Conservation (phyloP, 1,284 basidiomycete species). For the Rhizoctonia solani region DNA sequence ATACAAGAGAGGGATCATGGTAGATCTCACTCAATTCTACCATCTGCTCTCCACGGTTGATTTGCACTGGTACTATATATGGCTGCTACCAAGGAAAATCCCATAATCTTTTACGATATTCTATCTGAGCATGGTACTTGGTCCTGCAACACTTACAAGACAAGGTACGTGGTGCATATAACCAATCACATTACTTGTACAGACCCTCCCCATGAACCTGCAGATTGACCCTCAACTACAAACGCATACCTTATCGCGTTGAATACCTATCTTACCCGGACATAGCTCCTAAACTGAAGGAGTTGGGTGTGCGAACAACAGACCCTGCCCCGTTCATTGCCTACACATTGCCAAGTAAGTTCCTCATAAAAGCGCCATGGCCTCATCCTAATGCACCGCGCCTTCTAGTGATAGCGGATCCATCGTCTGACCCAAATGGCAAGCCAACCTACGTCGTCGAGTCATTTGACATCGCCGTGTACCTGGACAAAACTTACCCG, state of each 20-base stretch:
- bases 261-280: slow-evolving; percentile 40
- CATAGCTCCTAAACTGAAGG: slow-evolving; percentile 37
- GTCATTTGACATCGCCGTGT: slow-evolving; percentile 35
- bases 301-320: slow-evolving; percentile 42
- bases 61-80: too few species aligned
- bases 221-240: slow-evolving; percentile 41
- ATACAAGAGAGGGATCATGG: too few species aligned
- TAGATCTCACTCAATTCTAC: too few species aligned
- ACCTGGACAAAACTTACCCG: slow-evolving; percentile 37
- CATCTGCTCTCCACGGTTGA: too few species aligned
- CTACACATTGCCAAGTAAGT: slow-evolving; percentile 34
- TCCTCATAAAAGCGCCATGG: too few species aligned
- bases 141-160: too few species aligned
- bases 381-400: background rate
- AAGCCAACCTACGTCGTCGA: slow-evolving; percentile 33
- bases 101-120: too few species aligned
- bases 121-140: too few species aligned
- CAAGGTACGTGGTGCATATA: slow-evolving; percentile 17
- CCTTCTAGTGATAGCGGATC: slow-evolving; percentile 33
- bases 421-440: slow-evolving; percentile 25
- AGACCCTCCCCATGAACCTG: background rate
- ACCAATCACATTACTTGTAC: background rate
- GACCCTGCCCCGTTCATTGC: slow-evolving; percentile 44
- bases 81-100: too few species aligned
- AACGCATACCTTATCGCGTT: slow-evolving; percentile 40